Conservation (phyloP, 2,329 filamentous ascomycete genomes). For the Nannizziopsis barbatae region DNA sequence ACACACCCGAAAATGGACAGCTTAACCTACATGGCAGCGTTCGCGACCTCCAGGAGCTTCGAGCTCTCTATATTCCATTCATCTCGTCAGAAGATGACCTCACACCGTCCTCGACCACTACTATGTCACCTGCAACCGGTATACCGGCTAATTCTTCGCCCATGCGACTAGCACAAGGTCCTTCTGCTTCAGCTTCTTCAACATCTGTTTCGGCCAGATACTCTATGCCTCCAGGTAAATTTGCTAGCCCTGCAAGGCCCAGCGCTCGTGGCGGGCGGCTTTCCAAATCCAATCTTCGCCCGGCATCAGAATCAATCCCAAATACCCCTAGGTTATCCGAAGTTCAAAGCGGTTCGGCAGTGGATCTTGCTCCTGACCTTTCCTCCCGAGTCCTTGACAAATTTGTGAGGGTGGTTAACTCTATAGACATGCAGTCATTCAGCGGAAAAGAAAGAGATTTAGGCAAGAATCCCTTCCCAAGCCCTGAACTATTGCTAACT, state of each 20-base stretch:
- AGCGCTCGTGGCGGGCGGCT: not conserved
- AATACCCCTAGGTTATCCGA: not conserved
- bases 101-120: not conserved
- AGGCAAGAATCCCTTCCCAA: slow-evolving; percentile 11
- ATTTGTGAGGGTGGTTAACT: slow-evolving; percentile 58
- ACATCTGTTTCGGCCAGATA: not conserved
- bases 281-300: not conserved
- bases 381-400: slow-evolving; percentile 52
- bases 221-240: not conserved
- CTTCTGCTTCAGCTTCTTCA: not conserved
- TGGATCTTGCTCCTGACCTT: slow-evolving; percentile 17
- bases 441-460: slow-evolving; percentile 34
- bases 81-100: slow-evolving; percentile 6
- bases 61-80: slow-evolving; percentile 7
- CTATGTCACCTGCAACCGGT: not conserved
- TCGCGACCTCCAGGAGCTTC: slow-evolving; percentile 4
- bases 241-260: not conserved
- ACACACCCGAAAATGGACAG: not conserved
- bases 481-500: not conserved
- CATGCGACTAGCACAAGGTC: not conserved
- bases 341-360: slow-evolving; percentile 28
- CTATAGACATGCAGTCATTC: slow-evolving; percentile 55
- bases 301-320: not conserved
- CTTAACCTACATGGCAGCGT: not conserved
- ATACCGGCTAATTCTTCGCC: not conserved